Conservation (phyloP, 805 yeast species). For the Tetrapisispora taiwanensis region DNA sequence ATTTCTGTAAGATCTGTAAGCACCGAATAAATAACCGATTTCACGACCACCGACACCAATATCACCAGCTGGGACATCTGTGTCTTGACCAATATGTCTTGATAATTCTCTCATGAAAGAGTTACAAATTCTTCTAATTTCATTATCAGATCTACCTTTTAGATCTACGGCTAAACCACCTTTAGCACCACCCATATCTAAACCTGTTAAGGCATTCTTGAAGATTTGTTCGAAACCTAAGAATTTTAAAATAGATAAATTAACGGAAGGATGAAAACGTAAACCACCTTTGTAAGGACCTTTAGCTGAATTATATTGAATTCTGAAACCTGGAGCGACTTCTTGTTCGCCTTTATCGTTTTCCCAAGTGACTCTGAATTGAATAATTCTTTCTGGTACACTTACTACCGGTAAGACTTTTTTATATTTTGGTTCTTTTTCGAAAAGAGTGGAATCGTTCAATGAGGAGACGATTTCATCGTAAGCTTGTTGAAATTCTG, state of each 20-base stretch:
- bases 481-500: slow-evolving; percentile 98
- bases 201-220: slow-evolving; percentile 95
- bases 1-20: slow-evolving; percentile 85
- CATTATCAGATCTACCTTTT: slow-evolving; percentile 84
- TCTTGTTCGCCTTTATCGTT: slow-evolving; percentile 85
- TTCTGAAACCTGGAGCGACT: slow-evolving; percentile 96
- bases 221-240: slow-evolving; percentile 97
- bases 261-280: slow-evolving; percentile 95
- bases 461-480: slow-evolving; percentile 82
- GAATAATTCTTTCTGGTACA: slow-evolving; percentile 91
- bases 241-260: slow-evolving; percentile 88
- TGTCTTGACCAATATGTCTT: slow-evolving; percentile 92
- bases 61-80: slow-evolving; percentile 99
- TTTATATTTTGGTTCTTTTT: slow-evolving; percentile 81
- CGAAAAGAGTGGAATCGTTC: slow-evolving; percentile 83
- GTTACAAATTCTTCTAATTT: slow-evolving; percentile 93
- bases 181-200: slow-evolving; percentile 98
- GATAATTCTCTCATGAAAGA: slow-evolving; percentile 93
- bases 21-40: slow-evolving; percentile 92
- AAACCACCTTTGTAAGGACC: slow-evolving; percentile 99
- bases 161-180: slow-evolving; percentile 99
- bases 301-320: slow-evolving; percentile 94
- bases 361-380: slow-evolving; percentile 97
- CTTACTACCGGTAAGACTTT: slow-evolving; percentile 83
- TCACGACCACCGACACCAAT: slow-evolving; percentile 96